Conservation (phyloP, 1,284 basidiomycete species). For the Retiboletus flavoniger region DNA sequence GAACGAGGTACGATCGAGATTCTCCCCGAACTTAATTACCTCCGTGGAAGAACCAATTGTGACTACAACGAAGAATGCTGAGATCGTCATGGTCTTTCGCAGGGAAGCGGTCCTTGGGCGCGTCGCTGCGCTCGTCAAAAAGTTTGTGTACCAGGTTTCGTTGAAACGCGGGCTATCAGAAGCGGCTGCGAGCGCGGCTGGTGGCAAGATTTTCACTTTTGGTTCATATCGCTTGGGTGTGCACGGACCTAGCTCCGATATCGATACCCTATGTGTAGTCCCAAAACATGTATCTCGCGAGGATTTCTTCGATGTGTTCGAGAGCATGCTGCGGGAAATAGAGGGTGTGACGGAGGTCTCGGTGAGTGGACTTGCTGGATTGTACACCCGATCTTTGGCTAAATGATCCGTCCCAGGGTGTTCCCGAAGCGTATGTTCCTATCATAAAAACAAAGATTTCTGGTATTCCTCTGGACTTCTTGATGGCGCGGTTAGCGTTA, state of each 20-base stretch:
- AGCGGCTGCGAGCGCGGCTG: constrained; percentile 79
- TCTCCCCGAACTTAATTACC: constrained; percentile 7
- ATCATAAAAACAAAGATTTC: constrained; percentile 91
- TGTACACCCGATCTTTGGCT: neutral
- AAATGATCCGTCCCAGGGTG: constrained; percentile 57
- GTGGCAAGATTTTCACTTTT: constrained; percentile 99
- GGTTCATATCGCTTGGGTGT: constrained; percentile 96
- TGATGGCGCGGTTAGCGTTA: constrained; percentile 85
- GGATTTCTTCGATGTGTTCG: constrained; percentile 94
- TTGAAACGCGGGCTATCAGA: constrained; percentile 83
- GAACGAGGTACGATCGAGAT: constrained; percentile 59
- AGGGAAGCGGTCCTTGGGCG: constrained; percentile 94
- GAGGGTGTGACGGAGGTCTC: constrained; percentile 90
- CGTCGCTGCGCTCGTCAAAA: constrained; percentile 87
- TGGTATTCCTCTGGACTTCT: constrained; percentile 92
- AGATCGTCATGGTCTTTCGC: constrained; percentile 27
- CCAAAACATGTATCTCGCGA: constrained; percentile 94
- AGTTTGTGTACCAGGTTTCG: constrained; percentile 88
- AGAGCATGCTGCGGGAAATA: constrained; percentile 82
- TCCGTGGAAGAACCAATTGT: constrained; percentile 10
- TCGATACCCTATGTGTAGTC: constrained; percentile 98
- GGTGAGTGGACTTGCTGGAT: constrained; percentile 49
- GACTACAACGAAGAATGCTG: constrained; percentile 14
- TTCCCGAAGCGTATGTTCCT: constrained; percentile 95
- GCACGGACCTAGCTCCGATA: constrained; percentile 95